A percentile compares a stretch with the other conserved stretches of the same genome.
Evolutionary conservation across 768 basidiomycete species (phyloP).

Genomic region (Termitomyces sp.): DNA sequence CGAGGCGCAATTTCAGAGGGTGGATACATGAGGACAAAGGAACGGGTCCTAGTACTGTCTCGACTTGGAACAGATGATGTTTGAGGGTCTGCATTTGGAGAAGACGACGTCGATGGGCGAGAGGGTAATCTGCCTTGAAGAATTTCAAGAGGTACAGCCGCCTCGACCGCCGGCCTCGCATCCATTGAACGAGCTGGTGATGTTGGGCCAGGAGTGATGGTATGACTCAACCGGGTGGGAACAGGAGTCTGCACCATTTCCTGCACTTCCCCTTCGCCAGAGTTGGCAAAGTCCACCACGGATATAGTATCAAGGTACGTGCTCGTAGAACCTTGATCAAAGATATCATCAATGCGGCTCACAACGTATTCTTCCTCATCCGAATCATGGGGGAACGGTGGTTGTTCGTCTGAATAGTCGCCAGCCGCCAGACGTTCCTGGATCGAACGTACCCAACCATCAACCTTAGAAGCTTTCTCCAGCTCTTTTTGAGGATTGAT

Average conservation of each 20-base stretch:
- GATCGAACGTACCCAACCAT: constrained; percentile 76
- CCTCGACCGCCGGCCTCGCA: constrained; percentile 49
- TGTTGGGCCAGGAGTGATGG: constrained; percentile 20
- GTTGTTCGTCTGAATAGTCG: constrained; percentile 58
- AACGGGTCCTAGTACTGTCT: constrained; percentile 48
- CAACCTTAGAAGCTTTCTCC: constrained; percentile 72
- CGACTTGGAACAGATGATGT: constrained; percentile 27
- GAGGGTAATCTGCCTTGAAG: constrained; percentile 50
- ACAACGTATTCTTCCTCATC: constrained; percentile 23
- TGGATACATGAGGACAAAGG: constrained; percentile 60
- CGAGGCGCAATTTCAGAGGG: constrained; percentile 38
- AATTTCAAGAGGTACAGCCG: constrained; percentile 64
- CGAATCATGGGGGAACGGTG: constrained; percentile 48
- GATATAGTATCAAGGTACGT: neutral
- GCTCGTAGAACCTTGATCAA: constrained; percentile 10
- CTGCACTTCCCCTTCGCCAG: constrained; percentile 4
- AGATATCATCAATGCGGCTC: constrained; percentile 11
- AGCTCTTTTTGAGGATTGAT: constrained; percentile 69
- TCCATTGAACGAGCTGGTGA: constrained; percentile 31
- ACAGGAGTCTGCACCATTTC: constrained; percentile 27
- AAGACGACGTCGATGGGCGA: constrained; percentile 18
- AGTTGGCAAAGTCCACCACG: neutral
- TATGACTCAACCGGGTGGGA: constrained; percentile 25
- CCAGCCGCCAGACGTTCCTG: constrained; percentile 60
- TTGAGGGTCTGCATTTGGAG: constrained; percentile 17